These are phyloP conservation scores for Russula virescens DNA, from an alignment of 768 basidiomycete species.

Conservation along the genomic window DNA sequence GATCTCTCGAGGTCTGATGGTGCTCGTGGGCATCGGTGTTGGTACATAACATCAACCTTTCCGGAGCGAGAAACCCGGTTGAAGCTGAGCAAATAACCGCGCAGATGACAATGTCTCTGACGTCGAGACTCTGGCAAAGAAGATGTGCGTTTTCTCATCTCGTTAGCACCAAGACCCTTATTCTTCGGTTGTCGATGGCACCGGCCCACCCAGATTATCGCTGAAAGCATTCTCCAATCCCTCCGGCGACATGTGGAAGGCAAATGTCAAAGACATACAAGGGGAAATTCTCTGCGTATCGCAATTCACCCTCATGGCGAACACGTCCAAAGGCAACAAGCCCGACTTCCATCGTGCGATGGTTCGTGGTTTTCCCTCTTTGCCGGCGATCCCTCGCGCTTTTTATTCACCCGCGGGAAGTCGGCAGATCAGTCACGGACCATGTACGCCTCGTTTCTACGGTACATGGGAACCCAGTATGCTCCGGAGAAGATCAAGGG, in stretches of 20 bases:
- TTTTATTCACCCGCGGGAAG: slow-evolving; percentile 35
- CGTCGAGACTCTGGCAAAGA: slow-evolving; percentile 65
- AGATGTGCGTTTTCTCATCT: slow-evolving; percentile 52
- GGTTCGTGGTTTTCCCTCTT: slow-evolving; percentile 39
- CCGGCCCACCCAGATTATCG: slow-evolving; percentile 44
- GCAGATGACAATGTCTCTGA: slow-evolving; percentile 80
- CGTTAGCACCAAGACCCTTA: not conserved
- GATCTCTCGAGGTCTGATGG: slow-evolving; percentile 82
- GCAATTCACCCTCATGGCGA: slow-evolving; percentile 88
- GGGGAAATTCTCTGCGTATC: slow-evolving; percentile 93
- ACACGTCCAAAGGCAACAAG: slow-evolving; percentile 82
- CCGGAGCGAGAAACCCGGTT: slow-evolving; percentile 11
- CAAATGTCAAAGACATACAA: slow-evolving; percentile 77
- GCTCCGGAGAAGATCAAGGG: slow-evolving; percentile 76
- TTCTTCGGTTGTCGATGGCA: not conserved
- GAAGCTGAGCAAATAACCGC: slow-evolving; percentile 24
- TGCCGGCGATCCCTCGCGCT: not conserved
- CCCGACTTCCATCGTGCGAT: slow-evolving; percentile 93
- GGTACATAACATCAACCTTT: slow-evolving; percentile 39
- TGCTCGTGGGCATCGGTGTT: slow-evolving; percentile 82
- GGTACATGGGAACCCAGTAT: slow-evolving; percentile 60
- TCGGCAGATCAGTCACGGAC: slow-evolving; percentile 57
- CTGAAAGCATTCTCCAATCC: slow-evolving; percentile 69
- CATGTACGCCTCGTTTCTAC: slow-evolving; percentile 69
- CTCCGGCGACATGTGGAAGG: slow-evolving; percentile 73